Base-by-base conservation (phyloP, 495 filamentous ascomycete genomes). In the Neurospora sublineolata region DNA sequence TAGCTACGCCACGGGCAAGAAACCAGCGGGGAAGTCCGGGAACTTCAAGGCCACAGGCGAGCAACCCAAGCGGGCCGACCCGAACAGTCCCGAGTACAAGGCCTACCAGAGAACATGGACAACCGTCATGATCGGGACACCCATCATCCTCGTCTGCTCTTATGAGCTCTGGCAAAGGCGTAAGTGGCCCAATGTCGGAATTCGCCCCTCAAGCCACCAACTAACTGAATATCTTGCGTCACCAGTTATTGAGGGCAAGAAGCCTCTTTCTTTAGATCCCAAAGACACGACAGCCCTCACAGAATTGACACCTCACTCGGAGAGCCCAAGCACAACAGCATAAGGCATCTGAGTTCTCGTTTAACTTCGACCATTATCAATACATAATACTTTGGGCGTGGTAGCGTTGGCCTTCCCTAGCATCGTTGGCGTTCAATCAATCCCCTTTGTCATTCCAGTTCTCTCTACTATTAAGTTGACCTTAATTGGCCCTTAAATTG, bases 81-180 rank as follows among this genome's bases (percentile, higher is more conserved):
- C 73, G 2, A 76, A 75, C 30, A 82, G 80, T 71, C 74, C 75
- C n/a, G 79, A 82, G 69, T 86, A 83, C 74, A 82, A 82, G 69
- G 68, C 68, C 60, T 78, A 79, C 52, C 78, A 79, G 46, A 74
- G 81, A 52, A 83, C 77, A 67, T 82, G 79, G 71, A 77, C 75
- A 7, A 74, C 76, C 36, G 37, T 82, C 37, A 83, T 86, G 70
- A 79, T 86, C 38, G 81, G 80, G 18, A 71, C 85, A 74, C 84
- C 84, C 0, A 80, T 86, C 39, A 70, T 85, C 0, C 67, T 84
- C 4, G 83, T 86, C 11, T 84, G 83, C 20, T 83, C 83, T 3
- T 85, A 81, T 70, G 79, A 73, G 44, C 72, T 86, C 11, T 86
- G 77, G 71, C 76, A 84, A 23, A 74, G 83, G 69, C 77, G 83